Evolutionary conservation across 345 rosid genomes (phyloP).

Genomic region (Iberis pinnata): DNA sequence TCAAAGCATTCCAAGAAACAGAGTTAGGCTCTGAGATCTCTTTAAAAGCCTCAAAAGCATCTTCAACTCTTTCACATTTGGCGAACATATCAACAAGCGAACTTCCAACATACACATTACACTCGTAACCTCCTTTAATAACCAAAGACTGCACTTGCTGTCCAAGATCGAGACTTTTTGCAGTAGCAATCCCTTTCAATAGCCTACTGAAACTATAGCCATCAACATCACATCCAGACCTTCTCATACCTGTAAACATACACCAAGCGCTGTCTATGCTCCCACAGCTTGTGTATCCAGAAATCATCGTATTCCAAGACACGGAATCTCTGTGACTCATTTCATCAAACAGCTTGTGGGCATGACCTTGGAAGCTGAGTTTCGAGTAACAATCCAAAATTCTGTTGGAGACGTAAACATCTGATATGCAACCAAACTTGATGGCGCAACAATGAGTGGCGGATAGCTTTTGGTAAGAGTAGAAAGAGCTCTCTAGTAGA

Average conservation of each 20-base stretch:
- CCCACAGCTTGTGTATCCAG: conserved; percentile 50
- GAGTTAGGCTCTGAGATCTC: conserved; percentile 44
- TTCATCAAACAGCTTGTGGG: conserved; percentile 53
- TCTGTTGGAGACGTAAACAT: conserved; percentile 49
- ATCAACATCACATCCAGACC: conserved; percentile 34
- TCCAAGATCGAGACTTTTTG: conserved; percentile 39
- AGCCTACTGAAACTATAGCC: conserved; percentile 53
- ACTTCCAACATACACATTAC: conserved; percentile 53
- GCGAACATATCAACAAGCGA: conserved; percentile 71
- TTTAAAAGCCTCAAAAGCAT: conserved; percentile 44
- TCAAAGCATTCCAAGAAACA: conserved; percentile 67
- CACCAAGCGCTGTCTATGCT: conserved; percentile 36
- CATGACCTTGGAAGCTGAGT: conserved; percentile 28
- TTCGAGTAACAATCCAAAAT: conserved; percentile 32
- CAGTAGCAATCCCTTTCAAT: conserved; percentile 55
- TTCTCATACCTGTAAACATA: conserved; percentile 40
- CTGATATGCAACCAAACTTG: conserved; percentile 39
- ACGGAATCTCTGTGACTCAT: conserved; percentile 48
- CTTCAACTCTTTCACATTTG: conserved; percentile 48
- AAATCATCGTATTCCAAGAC: conserved; percentile 69
- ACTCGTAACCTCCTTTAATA: conserved; percentile 38
- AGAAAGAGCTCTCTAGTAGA: conserved; percentile 25
- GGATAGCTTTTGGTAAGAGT: conserved; percentile 33
- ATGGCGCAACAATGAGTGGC: conserved; percentile 39
- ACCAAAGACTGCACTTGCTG: conserved; percentile 50